Conservation (phyloP, 306 rosid species). For the Acacia crassicarpa region DNA sequence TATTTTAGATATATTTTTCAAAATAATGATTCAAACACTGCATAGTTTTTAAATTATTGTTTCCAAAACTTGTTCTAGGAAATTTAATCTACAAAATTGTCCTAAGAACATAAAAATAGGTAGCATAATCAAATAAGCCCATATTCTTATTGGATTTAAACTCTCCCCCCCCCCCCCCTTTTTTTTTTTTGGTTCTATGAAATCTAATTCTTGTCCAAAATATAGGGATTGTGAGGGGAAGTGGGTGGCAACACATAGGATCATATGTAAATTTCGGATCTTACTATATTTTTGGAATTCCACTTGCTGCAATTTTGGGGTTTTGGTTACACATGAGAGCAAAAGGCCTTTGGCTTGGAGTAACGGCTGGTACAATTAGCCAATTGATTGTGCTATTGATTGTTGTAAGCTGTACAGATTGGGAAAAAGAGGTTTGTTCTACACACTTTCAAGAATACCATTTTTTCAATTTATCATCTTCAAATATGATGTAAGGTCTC, state of each 20-base stretch:
- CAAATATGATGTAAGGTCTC: neutral
- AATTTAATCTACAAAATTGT: too few species aligned
- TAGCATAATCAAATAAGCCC: too few species aligned
- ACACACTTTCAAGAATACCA: neutral
- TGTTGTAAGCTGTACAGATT: slow-evolving; percentile 50
- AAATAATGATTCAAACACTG: too few species aligned
- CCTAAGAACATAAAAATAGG: too few species aligned
- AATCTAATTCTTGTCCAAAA: neutral
- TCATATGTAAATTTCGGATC: slow-evolving; percentile 58
- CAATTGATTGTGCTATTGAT: slow-evolving; percentile 47
- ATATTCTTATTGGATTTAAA: neutral
- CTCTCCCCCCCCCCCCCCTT: too few species aligned
- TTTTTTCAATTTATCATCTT: neutral
- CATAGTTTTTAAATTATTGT: too few species aligned
- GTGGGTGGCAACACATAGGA: slow-evolving; percentile 11
- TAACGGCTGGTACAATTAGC: slow-evolving; percentile 48
- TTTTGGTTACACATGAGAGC: slow-evolving; percentile 55
- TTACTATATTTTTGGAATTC: slow-evolving; percentile 69
- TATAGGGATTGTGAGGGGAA: neutral
- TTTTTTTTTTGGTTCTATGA: neutral
- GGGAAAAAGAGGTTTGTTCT: slow-evolving; percentile 67
- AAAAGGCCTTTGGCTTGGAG: slow-evolving; percentile 77
- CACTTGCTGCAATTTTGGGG: slow-evolving; percentile 55
- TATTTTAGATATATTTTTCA: too few species aligned
- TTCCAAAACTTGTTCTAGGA: too few species aligned